Base-by-base conservation (phyloP, 2,329 filamentous ascomycete species). In the Paraphoma sp. region DNA sequence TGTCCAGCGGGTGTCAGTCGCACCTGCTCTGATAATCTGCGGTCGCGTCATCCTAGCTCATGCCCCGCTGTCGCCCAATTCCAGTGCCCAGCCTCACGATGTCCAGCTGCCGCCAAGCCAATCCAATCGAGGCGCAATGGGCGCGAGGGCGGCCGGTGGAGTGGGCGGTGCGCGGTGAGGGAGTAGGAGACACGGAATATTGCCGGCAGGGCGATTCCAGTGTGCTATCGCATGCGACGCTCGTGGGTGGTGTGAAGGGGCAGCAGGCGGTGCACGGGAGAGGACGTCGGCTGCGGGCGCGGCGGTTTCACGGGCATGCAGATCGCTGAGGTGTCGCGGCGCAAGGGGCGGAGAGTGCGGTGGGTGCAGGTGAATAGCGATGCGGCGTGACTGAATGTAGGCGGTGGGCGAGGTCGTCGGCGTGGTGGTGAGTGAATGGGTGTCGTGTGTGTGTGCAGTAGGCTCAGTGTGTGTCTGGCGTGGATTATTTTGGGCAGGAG, bases 21-120 rank as follows among this genome's bases (percentile, higher is more conserved):
- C 77, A 84, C 83, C 83, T 70, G 83, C 83, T 77, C 83, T 77
- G 63, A 86, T 83, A 54, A 84, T 84, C 54, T 83, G 80, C 66
- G 83, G 83, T 64, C 83, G 79, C 67, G 83, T 84, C 83, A 86
- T 85, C 58, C 67, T 76, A 64, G 67, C 65, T 74, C 74, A 76
- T 75, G 57, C 69, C 73, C 67, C 46, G 57, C 48, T 41, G 65
- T n/a, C 40, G 40, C 40, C n/a, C 60, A 50, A 46, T 49, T 6
- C 42, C 33, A 40, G 41, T 23, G 23, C 23, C 45, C 50, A 16
- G 36, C 44, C 46, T 54, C 48, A 51, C 41, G 52, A 46, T 46
- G 56, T 59, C 46, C 48, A 57, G 53, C 41, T 56, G 56, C 54
- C 51, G 69, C 65, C 69, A 69, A 69, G 66, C 59, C 58, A 53